Percentiles rank a stretch among this genome's conserved stretches.
These are phyloP conservation scores for Phoma sp. DNA, from an alignment of 2,329 filamentous ascomycete species.

Conservation along the genomic window DNA sequence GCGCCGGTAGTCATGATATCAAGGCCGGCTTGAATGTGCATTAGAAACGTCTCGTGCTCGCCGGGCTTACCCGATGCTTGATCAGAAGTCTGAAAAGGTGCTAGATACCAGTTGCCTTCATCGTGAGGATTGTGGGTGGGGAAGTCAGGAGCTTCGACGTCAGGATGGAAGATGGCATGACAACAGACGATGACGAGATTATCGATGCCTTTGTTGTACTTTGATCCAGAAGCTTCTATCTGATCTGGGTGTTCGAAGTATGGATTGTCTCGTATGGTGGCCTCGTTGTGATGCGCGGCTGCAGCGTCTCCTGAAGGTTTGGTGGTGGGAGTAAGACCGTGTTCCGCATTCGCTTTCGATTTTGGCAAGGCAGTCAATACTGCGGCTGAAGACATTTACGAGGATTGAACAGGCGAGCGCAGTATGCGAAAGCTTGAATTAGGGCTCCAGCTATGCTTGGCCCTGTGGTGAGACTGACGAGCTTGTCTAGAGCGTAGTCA, in stretches of 20 bases:
- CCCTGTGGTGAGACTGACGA: slow-evolving; percentile 7
- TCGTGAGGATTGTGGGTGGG: slow-evolving; percentile 38
- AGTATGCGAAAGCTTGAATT: slow-evolving; percentile 15
- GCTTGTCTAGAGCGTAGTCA: slow-evolving; percentile 10
- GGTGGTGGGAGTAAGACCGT: slow-evolving; percentile 14
- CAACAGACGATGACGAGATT: slow-evolving; percentile 82
- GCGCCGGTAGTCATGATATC: slow-evolving; percentile 55
- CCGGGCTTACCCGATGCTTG: slow-evolving; percentile 56
- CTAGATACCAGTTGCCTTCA: slow-evolving; percentile 68
- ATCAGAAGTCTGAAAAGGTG: slow-evolving; percentile 69
- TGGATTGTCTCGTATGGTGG: slow-evolving; percentile 14
- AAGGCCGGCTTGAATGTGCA: slow-evolving; percentile 73
- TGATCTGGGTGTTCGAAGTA: slow-evolving; percentile 40
- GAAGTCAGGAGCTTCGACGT: slow-evolving; percentile 33
- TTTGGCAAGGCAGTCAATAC: slow-evolving; percentile 37
- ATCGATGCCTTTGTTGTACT: slow-evolving; percentile 35
- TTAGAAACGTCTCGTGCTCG: slow-evolving; percentile 80
- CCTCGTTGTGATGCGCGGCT: neutral
- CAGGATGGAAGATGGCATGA: slow-evolving; percentile 73
- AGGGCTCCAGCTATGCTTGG: neutral
- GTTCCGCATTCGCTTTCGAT: slow-evolving; percentile 31
- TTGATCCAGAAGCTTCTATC: slow-evolving; percentile 30
- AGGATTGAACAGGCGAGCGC: neutral
- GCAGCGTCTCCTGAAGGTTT: slow-evolving; percentile 12
- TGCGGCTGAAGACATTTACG: slow-evolving; percentile 40